phyloP scores from a whole-genome alignment of 257 asterid species.

The Striga asiatica region DNA sequence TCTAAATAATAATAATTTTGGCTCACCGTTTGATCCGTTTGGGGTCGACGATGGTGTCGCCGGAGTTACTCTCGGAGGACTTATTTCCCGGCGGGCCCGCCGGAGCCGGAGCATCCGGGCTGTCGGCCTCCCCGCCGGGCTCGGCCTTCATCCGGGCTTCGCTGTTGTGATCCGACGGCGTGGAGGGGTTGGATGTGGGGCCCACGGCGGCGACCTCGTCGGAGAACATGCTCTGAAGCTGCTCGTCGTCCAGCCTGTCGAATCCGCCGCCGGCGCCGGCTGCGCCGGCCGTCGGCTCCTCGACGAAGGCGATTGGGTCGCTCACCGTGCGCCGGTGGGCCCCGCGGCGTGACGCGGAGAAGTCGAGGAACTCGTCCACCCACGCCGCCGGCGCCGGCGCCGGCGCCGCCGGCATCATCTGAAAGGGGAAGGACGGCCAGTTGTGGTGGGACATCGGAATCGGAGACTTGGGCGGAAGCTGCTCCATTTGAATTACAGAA shows the following conservation, averaged over 20 bases:
- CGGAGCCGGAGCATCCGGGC: conserved; percentile 18
- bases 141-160: conserved; percentile 52
- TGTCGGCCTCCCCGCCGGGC: conserved; percentile 46
- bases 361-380: conserved; percentile 79
- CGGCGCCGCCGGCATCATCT: conserved; percentile 35
- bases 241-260: conserved; percentile 72
- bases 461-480: conserved; percentile 67
- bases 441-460: conserved; percentile 48
- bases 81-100: conserved; percentile 5
- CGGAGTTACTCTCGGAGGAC: conserved; percentile 17
- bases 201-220: conserved; percentile 38
- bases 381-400: conserved; percentile 32
- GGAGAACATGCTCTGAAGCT: conserved; percentile 60
- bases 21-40: conserved; percentile 83
- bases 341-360: conserved; percentile 56
- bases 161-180: conserved; percentile 72
- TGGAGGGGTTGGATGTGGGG: conserved; percentile 42
- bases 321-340: conserved; percentile 69
- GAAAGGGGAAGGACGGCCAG: conserved; percentile 56
- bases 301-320: conserved; percentile 62
- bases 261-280: conserved; percentile 21
- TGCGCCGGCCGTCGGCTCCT: conserved; percentile 16
- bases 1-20: neutral
- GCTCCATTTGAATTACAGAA: conserved; percentile 53
- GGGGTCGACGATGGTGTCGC: conserved; percentile 45